Evolutionary conservation across 768 basidiomycete species (phyloP).

Genomic region (Kwoniella europaea): DNA sequence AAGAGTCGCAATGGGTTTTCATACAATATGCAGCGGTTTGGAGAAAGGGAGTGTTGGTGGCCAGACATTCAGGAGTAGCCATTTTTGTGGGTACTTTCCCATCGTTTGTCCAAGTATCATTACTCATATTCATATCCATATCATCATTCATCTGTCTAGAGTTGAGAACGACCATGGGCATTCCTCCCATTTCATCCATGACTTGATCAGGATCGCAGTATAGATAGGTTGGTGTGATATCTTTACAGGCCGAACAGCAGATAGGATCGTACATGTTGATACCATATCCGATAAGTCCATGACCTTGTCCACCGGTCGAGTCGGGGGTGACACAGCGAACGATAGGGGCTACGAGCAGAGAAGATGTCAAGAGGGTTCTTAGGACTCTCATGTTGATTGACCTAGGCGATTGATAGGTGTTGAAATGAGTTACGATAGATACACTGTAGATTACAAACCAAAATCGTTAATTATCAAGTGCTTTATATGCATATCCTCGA

Average conservation of each 20-base stretch:
- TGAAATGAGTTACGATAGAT: no score
- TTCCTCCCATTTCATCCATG: not conserved
- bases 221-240: slow-evolving; percentile 2
- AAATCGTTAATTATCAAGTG: not conserved
- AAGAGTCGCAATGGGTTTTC: not conserved
- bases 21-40: slow-evolving; percentile 5
- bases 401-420: no score
- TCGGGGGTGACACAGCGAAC: not conserved
- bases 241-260: not conserved
- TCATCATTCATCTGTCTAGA: not conserved
- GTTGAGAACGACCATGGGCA: not conserved
- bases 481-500: not conserved
- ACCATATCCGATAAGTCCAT: slow-evolving; percentile 4
- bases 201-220: slow-evolving; percentile 3
- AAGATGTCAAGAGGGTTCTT: not conserved
- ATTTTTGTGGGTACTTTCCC: not conserved
- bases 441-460: not conserved
- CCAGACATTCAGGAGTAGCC: not conserved
- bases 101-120: not conserved
- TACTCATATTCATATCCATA: slow-evolving; percentile 8
- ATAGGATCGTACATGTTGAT: slow-evolving; percentile 5
- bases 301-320: not conserved
- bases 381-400: not conserved
- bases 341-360: not conserved
- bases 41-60: not conserved